These are phyloP conservation scores for Danielia reshetovae DNA, from an alignment of 805 yeast genomes.

Conservation along the genomic window DNA sequence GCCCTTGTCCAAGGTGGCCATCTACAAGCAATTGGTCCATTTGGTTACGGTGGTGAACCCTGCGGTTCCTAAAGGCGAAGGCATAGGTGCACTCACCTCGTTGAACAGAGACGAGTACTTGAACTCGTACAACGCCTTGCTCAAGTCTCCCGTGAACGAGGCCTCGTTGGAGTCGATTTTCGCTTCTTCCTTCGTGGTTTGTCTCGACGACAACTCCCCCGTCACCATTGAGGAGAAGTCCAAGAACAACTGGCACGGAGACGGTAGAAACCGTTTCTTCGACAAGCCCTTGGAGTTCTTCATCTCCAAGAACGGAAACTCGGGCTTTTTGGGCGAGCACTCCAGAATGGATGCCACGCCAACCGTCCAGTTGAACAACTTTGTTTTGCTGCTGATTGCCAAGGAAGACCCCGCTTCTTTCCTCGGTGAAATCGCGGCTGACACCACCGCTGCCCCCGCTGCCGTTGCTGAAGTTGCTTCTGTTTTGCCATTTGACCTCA, in stretches of 20 bases:
- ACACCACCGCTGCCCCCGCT: constrained; percentile 7
- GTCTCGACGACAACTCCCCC: constrained; percentile 73
- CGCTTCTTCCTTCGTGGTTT: constrained; percentile 73
- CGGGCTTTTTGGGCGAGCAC: constrained; percentile 96
- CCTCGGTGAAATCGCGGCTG: constrained; percentile 22
- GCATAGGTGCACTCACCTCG: constrained; percentile 77
- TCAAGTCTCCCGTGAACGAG: constrained; percentile 56
- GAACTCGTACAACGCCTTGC: constrained; percentile 52
- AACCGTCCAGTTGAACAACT: constrained; percentile 82
- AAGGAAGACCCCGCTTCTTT: constrained; percentile 41
- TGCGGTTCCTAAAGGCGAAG: constrained; percentile 38
- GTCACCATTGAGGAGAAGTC: constrained; percentile 80
- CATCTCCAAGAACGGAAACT: constrained; percentile 74
- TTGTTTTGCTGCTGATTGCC: constrained; percentile 53
- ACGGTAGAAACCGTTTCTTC: constrained; percentile 83
- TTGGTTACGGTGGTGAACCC: constrained; percentile 43
- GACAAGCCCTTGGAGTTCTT: constrained; percentile 90
- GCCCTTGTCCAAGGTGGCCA: constrained; percentile 42
- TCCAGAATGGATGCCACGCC: constrained; percentile 98
- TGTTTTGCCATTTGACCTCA: constrained; percentile 53
- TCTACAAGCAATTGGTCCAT: constrained; percentile 55
- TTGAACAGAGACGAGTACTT: constrained; percentile 84
- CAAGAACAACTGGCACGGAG: constrained; percentile 90
- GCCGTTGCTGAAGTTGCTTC: constrained; percentile 15
- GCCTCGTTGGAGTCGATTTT: constrained; percentile 64